Evolutionary conservation across 805 yeast genomes (phyloP), one percentile per base, ranked within the genome.

Genomic region (Kregervanrija delftensis): DNA sequence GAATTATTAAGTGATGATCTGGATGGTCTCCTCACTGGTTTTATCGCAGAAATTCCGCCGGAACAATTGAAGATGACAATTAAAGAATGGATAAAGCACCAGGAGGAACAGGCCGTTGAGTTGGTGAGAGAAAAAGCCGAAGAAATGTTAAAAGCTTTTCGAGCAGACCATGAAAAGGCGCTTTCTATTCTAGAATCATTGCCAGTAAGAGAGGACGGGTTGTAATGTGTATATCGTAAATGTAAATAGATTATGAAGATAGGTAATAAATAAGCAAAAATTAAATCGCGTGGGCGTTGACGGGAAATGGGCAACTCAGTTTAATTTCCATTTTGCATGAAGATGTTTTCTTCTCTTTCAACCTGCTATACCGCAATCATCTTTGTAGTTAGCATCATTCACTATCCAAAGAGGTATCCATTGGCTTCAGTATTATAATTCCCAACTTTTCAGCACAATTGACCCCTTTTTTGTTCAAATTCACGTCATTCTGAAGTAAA

Each of bases 61-160:
- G 75, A 74, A 22, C 89, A 85, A 55, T 67, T 85, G 52, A 69
- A 75, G 11, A 78, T 82, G 83, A 76, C 84, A 0, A 74, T 87
- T n/a, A 69, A 72, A 40, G 76, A 83, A 47, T 88, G 95, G 95
- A 63, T 85, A 15, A 56, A 57, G 30, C 67, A 72, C 50, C 73
- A 74, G 53, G 84, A 87, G 0, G 61, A 64, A 11, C 76, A 74
- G 49, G 81, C 84, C 16, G 72, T 72, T 36, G 60, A 60, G 28
- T 66, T 77, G 39, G 66, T 83, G 5, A 58, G 67, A 32, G 67
- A 67, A 30, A 72, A 73, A 30, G 68, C 79, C 33, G 66, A 69
- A 4, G 63, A 59, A 31, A 70, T 84, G 68, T 60, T 80, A 15
- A 55, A 63, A 13, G 66, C 67, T 12, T 75, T 81, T 52, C 71